Evolutionary conservation across 129 eudicot species (phyloP), one percentile per base, ranked within the genome.

Genomic region (Smallanthus sonchifolius): DNA sequence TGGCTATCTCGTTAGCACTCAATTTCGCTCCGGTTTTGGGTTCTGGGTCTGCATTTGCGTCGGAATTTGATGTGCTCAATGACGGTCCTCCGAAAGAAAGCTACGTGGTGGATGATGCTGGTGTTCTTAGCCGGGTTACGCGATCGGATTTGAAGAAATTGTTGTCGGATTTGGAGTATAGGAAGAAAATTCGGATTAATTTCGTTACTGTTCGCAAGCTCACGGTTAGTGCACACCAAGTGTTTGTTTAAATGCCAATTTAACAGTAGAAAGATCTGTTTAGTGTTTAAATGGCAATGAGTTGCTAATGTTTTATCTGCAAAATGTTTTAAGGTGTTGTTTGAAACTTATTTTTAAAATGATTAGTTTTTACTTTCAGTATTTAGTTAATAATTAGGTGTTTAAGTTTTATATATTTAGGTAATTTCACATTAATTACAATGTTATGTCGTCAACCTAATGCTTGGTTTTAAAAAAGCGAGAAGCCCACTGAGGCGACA

Each of bases 81-180:
- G 97, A 88, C 5, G 99, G 94, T 28, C 99, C 99, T 14, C 96
- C 99, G 0, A 87, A 88, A 35, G 99, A 95, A 0, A 65, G 87
- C 0, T 95, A 86, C 69, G 92, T 91, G 44, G 87, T 88, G 37
- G 99, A 95, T 81, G 99, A 95, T 84, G 99, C 99, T 36, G 99
- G 99, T 16, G 99, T 95, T 47, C 97, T 95, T 40, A 95, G 92
- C 47, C 83, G 99, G 10, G 92, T 95, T 1, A 95, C 99, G 0
- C 87, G 76, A 63, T 84, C 97, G 3, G 97, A 95, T 63, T 77
- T 95, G 87, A 91, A 95, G 83, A 72, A 88, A 10, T 79, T 95
- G 92, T 77, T 95, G 74, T 70, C 92, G 48, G 97, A 91, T 86
- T 81, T 95, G 80, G 99, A 95, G 87, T 88, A 87, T 40, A 83